phyloP scores from a whole-genome alignment of 192 early-diverging fungal species.

The Ambispora gerdemannii region DNA sequence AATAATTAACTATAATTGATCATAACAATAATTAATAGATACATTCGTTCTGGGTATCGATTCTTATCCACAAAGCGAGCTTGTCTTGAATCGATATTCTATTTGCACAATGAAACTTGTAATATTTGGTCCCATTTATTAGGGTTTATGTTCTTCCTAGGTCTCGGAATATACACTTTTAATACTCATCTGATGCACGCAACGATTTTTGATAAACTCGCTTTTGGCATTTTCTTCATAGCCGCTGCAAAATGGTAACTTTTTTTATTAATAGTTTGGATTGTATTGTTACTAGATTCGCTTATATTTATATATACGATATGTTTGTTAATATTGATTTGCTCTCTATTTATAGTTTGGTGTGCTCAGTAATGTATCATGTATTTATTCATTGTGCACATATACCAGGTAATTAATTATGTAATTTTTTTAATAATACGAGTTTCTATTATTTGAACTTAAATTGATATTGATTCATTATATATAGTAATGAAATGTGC shows the following conservation, averaged over 20 bases:
- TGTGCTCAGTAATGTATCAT: constrained; percentile 61
- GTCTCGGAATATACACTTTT: constrained; percentile 50
- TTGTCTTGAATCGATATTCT: constrained; percentile 60
- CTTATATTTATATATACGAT: too few relatives aligned
- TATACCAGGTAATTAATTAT: constrained; percentile 15
- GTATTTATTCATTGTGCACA: constrained; percentile 58
- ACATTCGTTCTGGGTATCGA: constrained; percentile 53
- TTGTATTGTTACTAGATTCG: too few relatives aligned
- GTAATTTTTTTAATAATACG: neutral
- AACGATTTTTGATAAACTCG: constrained; percentile 42
- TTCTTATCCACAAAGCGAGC: constrained; percentile 48
- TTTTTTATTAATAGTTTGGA: too few relatives aligned
- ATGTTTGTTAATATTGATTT: too few relatives aligned
- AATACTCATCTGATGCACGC: constrained; percentile 22
- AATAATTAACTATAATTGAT: constrained; percentile 13
- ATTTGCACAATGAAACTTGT: constrained; percentile 65
- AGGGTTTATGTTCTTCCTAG: constrained; percentile 58
- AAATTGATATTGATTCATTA: neutral
- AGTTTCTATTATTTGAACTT: neutral
- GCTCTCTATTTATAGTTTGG: constrained; percentile 48
- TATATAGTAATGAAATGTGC: constrained; percentile 44
- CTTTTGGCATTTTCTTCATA: constrained; percentile 55
- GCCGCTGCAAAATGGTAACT: constrained; percentile 42
- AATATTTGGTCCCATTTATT: constrained; percentile 68
- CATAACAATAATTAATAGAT: constrained; percentile 32